phyloP scores from a whole-genome alignment of 108 stramenopile species.

The Skeletonema grethae region DNA sequence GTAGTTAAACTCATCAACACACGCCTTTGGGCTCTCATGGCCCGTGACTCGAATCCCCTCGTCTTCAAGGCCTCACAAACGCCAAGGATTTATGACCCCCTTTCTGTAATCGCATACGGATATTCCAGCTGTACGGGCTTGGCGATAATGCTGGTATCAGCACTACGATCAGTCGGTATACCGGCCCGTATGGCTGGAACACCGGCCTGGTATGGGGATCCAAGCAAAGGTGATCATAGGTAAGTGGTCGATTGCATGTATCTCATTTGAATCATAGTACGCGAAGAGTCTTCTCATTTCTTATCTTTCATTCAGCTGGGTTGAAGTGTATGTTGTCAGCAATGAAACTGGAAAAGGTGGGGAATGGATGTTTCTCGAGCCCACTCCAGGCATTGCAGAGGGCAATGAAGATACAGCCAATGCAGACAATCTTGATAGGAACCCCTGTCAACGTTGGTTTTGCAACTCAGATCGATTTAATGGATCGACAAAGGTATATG shows the following conservation, averaged over 20 bases:
- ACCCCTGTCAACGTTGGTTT: constrained; percentile 91
- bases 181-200: constrained; percentile 86
- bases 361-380: constrained; percentile 83
- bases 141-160: constrained; percentile 64
- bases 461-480: constrained; percentile 66
- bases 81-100: constrained; percentile 88
- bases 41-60: constrained; percentile 48
- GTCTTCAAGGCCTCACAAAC: constrained; percentile 70
- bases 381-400: constrained; percentile 58
- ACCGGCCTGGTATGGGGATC: constrained; percentile 81
- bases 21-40: constrained; percentile 61
- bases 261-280: background rate
- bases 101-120: constrained; percentile 83
- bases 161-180: constrained; percentile 75
- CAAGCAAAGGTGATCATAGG: constrained; percentile 76
- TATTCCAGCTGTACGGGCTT: constrained; percentile 84
- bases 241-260: background rate
- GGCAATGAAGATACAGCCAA: constrained; percentile 44
- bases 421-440: constrained; percentile 61
- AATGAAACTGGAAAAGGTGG: constrained; percentile 19
- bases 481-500: constrained; percentile 63
- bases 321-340: constrained; percentile 72
- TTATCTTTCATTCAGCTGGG: constrained; percentile 66
- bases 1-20: constrained; percentile 70
- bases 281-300: background rate